phyloP scores from a whole-genome alignment of 23 red algal species.

The Chondrus crispus region DNA sequence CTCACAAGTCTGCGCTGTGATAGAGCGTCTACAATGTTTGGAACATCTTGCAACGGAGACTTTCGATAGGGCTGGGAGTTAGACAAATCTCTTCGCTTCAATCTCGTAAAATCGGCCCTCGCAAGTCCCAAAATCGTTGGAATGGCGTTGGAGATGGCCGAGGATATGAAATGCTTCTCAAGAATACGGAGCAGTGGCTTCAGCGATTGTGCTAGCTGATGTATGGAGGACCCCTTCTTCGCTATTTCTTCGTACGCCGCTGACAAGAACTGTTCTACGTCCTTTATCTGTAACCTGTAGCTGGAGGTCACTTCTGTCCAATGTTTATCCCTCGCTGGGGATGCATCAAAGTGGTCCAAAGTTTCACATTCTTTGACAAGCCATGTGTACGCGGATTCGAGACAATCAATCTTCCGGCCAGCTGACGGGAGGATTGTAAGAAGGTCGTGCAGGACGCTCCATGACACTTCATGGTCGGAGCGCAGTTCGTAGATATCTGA shows the following conservation, averaged over 20 bases:
- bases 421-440: neutral
- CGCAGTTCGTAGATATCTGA: slow-evolving; percentile 24
- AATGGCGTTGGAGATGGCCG: neutral
- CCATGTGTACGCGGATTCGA: neutral
- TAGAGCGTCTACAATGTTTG: neutral
- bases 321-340: no score
- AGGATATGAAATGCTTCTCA: slow-evolving; percentile 42
- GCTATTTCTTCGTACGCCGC: neutral
- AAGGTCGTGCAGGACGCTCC: neutral
- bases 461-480: slow-evolving; percentile 6
- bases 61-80: no score
- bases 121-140: slow-evolving; percentile 11
- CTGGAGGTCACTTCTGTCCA: slow-evolving; percentile 16
- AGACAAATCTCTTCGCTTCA: neutral
- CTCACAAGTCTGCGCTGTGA: neutral
- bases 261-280: slow-evolving; percentile 12
- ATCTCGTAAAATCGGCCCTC: neutral
- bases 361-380: slow-evolving; percentile 26
- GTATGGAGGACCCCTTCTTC: neutral
- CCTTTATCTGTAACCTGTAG: neutral
- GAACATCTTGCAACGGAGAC: neutral
- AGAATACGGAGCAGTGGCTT: slow-evolving; percentile 11
- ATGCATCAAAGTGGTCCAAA: slow-evolving; percentile 52
- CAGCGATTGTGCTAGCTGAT: neutral
- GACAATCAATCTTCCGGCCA: neutral